phyloP scores from a whole-genome alignment of 306 rosid species.

The Pyrus bretschneideri region DNA sequence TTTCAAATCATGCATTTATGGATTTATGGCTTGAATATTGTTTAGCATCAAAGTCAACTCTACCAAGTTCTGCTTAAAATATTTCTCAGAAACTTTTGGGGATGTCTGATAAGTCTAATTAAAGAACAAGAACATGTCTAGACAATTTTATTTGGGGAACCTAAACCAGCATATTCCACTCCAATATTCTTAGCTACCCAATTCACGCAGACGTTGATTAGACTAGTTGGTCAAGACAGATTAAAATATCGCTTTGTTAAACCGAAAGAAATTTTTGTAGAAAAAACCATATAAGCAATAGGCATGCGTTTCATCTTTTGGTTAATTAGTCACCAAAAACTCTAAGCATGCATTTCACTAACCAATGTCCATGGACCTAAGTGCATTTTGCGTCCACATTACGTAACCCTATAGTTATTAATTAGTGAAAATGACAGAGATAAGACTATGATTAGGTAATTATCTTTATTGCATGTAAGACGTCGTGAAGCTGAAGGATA shows the following conservation, averaged over 20 bases:
- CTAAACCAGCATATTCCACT: conserved; percentile 4
- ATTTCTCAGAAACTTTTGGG: neutral
- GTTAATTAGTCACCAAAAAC: neutral
- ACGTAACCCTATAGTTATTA: neutral
- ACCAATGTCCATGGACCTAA: neutral
- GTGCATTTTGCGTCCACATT: neutral
- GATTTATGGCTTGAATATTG: neutral
- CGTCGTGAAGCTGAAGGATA: neutral
- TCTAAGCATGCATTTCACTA: neutral
- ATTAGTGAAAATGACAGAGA: neutral
- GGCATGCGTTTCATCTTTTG: neutral
- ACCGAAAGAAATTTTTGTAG: too few species aligned
- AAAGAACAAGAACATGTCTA: conserved; percentile 2
- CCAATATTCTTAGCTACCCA: neutral
- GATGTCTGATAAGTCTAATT: neutral
- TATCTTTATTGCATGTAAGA: neutral
- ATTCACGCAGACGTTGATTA: rapidly evolving
- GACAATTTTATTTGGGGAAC: neutral
- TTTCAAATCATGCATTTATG: neutral
- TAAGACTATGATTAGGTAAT: neutral
- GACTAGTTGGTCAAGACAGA: too few species aligned
- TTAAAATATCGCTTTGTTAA: too few species aligned
- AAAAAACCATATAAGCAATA: neutral
- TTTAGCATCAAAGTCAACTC: conserved; percentile 17
- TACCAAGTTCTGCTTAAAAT: neutral